Percentiles rank a stretch among this genome's conserved stretches.
Evolutionary conservation across 805 yeast genomes (phyloP).

Genomic region (Starmerella ratchasimensis): DNA sequence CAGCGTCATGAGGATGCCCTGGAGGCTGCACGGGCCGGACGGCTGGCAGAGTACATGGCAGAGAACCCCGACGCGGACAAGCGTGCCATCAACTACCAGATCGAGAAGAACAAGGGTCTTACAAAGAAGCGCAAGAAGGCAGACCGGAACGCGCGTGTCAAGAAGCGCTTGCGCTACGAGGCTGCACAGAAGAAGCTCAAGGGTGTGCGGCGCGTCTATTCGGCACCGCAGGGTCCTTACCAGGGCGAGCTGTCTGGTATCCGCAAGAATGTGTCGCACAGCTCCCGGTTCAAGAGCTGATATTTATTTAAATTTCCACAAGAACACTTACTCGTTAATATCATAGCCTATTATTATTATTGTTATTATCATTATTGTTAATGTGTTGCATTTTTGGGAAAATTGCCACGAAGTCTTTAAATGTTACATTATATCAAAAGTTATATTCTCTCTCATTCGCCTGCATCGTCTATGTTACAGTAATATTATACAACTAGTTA

Average conservation of each 20-base stretch:
- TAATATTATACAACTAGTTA: too few species aligned
- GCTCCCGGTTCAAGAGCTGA: slow-evolving; percentile 42
- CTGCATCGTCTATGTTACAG: too few species aligned
- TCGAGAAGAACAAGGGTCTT: slow-evolving; percentile 89
- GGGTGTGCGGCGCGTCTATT: slow-evolving; percentile 81
- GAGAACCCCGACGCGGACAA: slow-evolving; percentile 67
- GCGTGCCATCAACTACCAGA: slow-evolving; percentile 90
- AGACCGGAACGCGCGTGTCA: slow-evolving; percentile 88
- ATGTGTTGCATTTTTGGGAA: too few species aligned
- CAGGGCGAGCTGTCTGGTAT: slow-evolving; percentile 96
- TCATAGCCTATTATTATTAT: not conserved
- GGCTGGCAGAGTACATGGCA: slow-evolving; percentile 55
- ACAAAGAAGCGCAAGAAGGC: slow-evolving; percentile 89
- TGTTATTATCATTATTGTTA: not conserved
- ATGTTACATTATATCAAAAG: too few species aligned
- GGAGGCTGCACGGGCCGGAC: slow-evolving; percentile 73
- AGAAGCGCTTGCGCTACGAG: slow-evolving; percentile 95
- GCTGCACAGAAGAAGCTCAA: slow-evolving; percentile 86
- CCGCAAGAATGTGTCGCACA: slow-evolving; percentile 80
- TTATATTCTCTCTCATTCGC: too few species aligned
- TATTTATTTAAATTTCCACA: not conserved
- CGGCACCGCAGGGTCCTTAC: slow-evolving; percentile 61
- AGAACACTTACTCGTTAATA: not conserved
- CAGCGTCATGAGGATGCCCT: slow-evolving; percentile 59
- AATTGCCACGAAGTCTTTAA: too few species aligned